Conservation (phyloP, 1,139 yeast genomes). For the Hyphopichia fennica region DNA sequence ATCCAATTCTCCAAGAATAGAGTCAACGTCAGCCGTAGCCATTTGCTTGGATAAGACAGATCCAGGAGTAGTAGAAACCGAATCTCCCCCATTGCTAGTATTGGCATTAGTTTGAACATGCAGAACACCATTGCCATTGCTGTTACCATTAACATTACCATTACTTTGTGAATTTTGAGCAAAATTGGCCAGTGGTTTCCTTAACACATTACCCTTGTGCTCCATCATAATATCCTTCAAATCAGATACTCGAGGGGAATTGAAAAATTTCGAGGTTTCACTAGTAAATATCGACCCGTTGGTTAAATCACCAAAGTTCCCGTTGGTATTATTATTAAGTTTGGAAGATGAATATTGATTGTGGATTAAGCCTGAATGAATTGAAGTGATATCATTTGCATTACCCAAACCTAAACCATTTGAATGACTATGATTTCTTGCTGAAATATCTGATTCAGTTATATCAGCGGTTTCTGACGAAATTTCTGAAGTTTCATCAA, state of each 20-base stretch:
- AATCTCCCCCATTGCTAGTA: neutral
- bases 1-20: constrained; percentile 38
- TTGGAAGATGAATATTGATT: constrained; percentile 9
- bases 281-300: neutral
- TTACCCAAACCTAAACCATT: constrained; percentile 39
- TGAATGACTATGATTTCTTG: constrained; percentile 2
- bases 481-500: constrained; percentile 4
- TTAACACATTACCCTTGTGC: constrained; percentile 7
- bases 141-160: neutral
- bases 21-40: constrained; percentile 31
- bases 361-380: constrained; percentile 34
- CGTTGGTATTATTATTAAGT: constrained; percentile 9
- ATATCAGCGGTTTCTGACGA: constrained; percentile 7
- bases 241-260: constrained; percentile 47
- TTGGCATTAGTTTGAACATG: neutral
- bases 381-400: constrained; percentile 42
- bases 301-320: constrained; percentile 1
- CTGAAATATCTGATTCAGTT: constrained; percentile 6
- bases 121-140: neutral
- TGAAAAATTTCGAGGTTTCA: constrained; percentile 7
- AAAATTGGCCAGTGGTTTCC: constrained; percentile 5
- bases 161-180: neutral
- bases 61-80: constrained; percentile 17
- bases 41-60: constrained; percentile 37
- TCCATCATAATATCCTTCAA: constrained; percentile 41